These are phyloP conservation scores for Styphnolobium japonicum DNA, from an alignment of 306 rosid species.

Conservation along the genomic window DNA sequence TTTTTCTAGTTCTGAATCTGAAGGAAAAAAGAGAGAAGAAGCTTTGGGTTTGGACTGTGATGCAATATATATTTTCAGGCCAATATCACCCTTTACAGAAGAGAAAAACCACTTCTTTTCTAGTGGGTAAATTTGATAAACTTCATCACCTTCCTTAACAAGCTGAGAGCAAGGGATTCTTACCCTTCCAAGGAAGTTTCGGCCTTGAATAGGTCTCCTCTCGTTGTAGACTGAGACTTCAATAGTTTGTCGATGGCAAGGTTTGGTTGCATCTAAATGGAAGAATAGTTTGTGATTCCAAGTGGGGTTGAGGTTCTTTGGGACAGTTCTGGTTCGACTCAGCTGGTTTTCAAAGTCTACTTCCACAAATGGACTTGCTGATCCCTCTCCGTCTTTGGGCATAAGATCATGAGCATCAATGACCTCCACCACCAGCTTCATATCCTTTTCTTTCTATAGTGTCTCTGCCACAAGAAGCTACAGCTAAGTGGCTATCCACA, in stretches of 20 bases:
- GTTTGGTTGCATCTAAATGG: conserved; percentile 42
- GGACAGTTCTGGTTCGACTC: conserved; percentile 55
- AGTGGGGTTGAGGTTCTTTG: conserved; percentile 66
- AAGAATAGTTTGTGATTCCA: conserved; percentile 54
- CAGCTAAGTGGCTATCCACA: conserved; percentile 40
- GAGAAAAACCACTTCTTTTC: conserved; percentile 62
- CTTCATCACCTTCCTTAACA: conserved; percentile 62
- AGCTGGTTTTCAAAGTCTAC: conserved; percentile 60
- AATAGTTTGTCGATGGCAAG: conserved; percentile 41
- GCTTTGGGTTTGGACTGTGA: conserved; percentile 34
- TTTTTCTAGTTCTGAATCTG: conserved; percentile 29
- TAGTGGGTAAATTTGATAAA: conserved; percentile 54
- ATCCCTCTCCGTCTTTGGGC: conserved; percentile 68
- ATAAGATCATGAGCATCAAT: conserved; percentile 70
- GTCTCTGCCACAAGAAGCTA: conserved; percentile 37
- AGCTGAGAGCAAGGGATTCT: conserved; percentile 67
- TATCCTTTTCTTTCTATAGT: conserved; percentile 40
- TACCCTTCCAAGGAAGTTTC: conserved; percentile 59
- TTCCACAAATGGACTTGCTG: conserved; percentile 63
- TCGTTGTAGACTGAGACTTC: conserved; percentile 55
- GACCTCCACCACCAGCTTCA: conserved; percentile 66
- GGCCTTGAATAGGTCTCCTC: conserved; percentile 37
- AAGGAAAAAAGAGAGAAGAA: conserved; percentile 9
- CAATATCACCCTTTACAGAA: conserved; percentile 74
- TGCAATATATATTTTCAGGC: conserved; percentile 59